Evolutionary conservation across 2,329 filamentous ascomycete species (phyloP).

Genomic region (Neoarthrinium moseri): DNA sequence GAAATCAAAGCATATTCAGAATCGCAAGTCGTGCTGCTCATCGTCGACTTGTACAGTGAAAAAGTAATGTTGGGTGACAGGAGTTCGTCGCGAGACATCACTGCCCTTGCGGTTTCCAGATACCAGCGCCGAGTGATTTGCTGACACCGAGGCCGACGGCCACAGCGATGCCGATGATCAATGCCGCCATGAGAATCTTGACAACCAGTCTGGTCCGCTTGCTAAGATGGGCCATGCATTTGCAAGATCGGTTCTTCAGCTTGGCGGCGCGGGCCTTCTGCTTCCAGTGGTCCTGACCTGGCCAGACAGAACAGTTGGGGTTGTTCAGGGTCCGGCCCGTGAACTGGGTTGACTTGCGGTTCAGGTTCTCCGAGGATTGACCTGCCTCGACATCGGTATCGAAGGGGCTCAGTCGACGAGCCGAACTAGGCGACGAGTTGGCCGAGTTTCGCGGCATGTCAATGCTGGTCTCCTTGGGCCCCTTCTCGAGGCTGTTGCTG

Average conservation of each 20-base stretch:
- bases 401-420: conserved; percentile 47
- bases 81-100: conserved; percentile 10
- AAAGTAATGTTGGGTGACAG: neutral
- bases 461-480: conserved; percentile 20
- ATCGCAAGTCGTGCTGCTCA: conserved; percentile 4
- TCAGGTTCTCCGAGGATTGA: conserved; percentile 34
- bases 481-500: conserved; percentile 14
- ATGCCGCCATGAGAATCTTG: conserved; percentile 52
- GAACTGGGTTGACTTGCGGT: conserved; percentile 29
- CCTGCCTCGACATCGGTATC: conserved; percentile 58
- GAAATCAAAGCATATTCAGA: conserved; percentile 8
- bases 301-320: conserved; percentile 57
- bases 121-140: conserved; percentile 58
- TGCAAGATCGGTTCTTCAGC: conserved; percentile 47
- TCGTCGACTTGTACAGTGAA: neutral
- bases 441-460: conserved; percentile 33
- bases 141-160: conserved; percentile 60
- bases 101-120: conserved; percentile 45
- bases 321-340: conserved; percentile 34
- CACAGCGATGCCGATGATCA: conserved; percentile 53
- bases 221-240: conserved; percentile 52
- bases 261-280: conserved; percentile 57
- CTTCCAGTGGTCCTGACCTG: conserved; percentile 59
- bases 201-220: conserved; percentile 52
- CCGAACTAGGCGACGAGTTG: conserved; percentile 43